phyloP scores from a whole-genome alignment of 305 asterid genomes.

The Fraxinus sp. region DNA sequence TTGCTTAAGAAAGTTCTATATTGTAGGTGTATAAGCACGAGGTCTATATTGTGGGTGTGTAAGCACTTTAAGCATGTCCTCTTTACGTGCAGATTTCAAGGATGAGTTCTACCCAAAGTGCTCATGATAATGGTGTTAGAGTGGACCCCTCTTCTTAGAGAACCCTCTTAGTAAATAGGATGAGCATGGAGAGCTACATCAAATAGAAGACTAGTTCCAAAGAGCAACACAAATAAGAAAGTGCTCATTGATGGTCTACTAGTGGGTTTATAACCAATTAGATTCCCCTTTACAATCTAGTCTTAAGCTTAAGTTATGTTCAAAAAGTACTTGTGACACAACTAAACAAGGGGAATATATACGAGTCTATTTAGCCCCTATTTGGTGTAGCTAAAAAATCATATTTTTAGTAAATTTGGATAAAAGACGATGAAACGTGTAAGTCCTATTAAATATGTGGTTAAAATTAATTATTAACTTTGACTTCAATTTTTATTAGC shows the following conservation, averaged over 20 bases:
- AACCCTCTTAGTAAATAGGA: neutral
- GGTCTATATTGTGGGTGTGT: neutral
- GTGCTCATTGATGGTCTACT: neutral
- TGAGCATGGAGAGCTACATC: neutral
- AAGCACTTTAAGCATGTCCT: neutral
- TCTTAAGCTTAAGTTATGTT: neutral
- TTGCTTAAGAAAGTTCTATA: neutral
- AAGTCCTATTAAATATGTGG: neutral
- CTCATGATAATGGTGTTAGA: neutral
- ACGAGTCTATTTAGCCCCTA: neutral
- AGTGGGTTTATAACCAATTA: neutral
- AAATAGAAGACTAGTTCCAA: neutral
- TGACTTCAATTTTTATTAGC: neutral
- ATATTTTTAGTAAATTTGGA: neutral
- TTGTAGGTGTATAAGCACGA: neutral
- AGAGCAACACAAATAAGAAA: neutral
- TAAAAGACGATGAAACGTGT: neutral
- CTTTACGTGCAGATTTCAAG: neutral
- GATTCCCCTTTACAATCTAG: neutral
- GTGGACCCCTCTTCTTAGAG: neutral
- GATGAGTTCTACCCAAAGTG: neutral
- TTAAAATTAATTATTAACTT: too few species aligned
- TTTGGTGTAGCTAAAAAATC: neutral
- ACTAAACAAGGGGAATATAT: neutral
- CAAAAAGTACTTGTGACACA: neutral